A percentile compares a stretch with the other conserved stretches of the same genome.
These are phyloP conservation scores for Scheffersomyces lignosus DNA, from an alignment of 805 yeast genomes.

Conservation along the genomic window DNA sequence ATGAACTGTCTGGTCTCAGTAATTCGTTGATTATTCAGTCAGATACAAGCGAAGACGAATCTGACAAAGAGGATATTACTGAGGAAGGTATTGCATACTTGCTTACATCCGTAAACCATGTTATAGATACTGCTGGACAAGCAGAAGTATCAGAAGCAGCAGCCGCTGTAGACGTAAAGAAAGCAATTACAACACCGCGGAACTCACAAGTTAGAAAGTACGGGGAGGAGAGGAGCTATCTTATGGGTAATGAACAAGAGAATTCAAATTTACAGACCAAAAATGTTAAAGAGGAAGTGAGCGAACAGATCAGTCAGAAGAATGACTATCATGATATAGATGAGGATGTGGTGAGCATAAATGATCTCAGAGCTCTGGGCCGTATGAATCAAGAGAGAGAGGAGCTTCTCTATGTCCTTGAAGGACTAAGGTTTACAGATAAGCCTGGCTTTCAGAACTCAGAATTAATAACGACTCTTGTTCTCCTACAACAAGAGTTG, in stretches of 20 bases:
- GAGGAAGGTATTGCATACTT: too few species aligned
- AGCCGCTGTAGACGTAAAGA: neutral
- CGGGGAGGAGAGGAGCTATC: constrained; percentile 17
- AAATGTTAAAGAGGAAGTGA: neutral
- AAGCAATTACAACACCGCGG: neutral
- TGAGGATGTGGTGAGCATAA: constrained; percentile 9
- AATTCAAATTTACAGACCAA: neutral
- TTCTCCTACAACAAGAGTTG: too few species aligned
- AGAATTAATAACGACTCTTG: too few species aligned
- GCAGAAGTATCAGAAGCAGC: too few species aligned
- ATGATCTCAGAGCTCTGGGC: constrained; percentile 18
- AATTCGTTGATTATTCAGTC: neutral
- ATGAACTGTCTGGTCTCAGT: neutral
- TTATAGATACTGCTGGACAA: too few species aligned
- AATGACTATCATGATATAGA: constrained; percentile 3
- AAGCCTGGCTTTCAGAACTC: neutral
- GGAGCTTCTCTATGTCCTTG: constrained; percentile 14
- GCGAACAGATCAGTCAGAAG: constrained; percentile 1
- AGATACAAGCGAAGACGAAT: too few species aligned
- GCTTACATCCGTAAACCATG: too few species aligned
- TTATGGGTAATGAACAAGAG: constrained; percentile 8
- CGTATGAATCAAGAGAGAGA: constrained; percentile 11
- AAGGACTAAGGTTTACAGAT: constrained; percentile 14
- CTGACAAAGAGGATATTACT: too few species aligned
- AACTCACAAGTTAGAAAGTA: constrained; percentile 9